Conservation (phyloP, 768 basidiomycete genomes). For the Naganishia onofrii region DNA sequence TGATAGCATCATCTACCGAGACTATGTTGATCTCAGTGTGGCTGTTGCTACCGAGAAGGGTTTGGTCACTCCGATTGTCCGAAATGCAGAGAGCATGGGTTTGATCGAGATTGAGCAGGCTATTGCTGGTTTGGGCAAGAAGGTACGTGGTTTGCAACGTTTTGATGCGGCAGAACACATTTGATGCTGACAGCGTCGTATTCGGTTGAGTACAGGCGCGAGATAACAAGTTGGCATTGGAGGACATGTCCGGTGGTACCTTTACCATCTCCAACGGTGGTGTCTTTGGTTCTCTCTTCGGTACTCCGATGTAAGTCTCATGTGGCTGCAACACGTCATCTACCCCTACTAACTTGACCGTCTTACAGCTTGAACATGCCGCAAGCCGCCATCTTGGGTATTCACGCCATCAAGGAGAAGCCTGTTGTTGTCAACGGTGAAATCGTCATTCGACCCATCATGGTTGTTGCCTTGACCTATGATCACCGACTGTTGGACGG, state of each 20-base stretch:
- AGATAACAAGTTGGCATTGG: conserved; percentile 89
- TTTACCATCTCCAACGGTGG: conserved; percentile 99
- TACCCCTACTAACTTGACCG: not conserved
- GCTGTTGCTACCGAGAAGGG: conserved; percentile 98
- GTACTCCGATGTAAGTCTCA: conserved; percentile 74
- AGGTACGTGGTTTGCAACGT: conserved; percentile 52
- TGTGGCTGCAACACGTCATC: too few relatives aligned
- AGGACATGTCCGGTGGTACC: conserved; percentile 97
- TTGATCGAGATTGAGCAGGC: conserved; percentile 90
- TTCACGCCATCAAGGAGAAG: conserved; percentile 91
- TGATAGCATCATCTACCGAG: conserved; percentile 80
- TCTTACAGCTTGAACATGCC: conserved; percentile 21
- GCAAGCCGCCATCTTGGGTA: conserved; percentile 80
- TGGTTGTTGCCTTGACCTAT: conserved; percentile 71
- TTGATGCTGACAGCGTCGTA: too few relatives aligned
- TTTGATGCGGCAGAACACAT: too few relatives aligned
- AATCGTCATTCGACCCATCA: conserved; percentile 94
- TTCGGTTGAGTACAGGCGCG: conserved; percentile 59
- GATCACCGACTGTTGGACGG: conserved; percentile 95
- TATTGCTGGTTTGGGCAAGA: conserved; percentile 84
- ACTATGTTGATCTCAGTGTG: conserved; percentile 76
- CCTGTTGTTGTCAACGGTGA: conserved; percentile 89
- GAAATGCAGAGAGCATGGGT: conserved; percentile 81
- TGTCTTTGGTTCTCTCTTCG: conserved; percentile 94
- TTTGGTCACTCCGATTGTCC: conserved; percentile 89